Evolutionary conservation across 2,329 filamentous ascomycete species (phyloP), one percentile per base, ranked within the genome.

Genomic region (Daldinia sp.): DNA sequence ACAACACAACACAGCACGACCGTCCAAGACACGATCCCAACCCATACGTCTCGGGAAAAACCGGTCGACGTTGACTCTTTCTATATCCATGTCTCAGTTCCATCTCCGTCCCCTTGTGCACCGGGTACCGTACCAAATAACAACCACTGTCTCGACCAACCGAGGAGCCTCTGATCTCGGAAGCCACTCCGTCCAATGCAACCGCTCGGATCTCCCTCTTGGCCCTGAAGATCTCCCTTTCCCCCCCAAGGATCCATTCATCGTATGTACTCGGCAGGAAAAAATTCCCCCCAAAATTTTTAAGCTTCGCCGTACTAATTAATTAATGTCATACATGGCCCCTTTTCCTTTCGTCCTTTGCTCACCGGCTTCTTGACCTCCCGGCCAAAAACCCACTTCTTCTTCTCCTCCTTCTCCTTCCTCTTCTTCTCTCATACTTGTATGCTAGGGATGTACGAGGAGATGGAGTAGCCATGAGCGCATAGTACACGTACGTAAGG

Each of bases 21-120:
- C n/a, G n/a, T n/a, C n/a, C n/a, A n/a, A n/a, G n/a, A n/a, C n/a
- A n/a, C n/a, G n/a, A n/a, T n/a, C n/a, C n/a, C n/a, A n/a, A n/a
- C n/a, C n/a, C n/a, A n/a, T n/a, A n/a, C n/a, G n/a, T n/a, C 23
- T 52, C 58, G 58, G 58, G 52, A 51, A 47, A 61, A 57, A 32
- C 47, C 47, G 58, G 52, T 25, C 45, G 21, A 45, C 43, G 41
- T 56, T 45, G 13, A 25, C 19, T 17, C 34, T 50, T 11, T 50
- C 29, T 34, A 15, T 19, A 47, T 19, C 10, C 1, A 3, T 32
- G 7, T 35, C n/a, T 39, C 0, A n/a, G n/a, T n/a, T 39, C 1
- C 13, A 15, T 27, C 21, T 9, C 11, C 23, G 3, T 27, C 21
- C 27, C 21, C n/a, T n/a, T 27, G 39, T 45, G 39, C 39, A 21